phyloP scores from a whole-genome alignment of 2,329 filamentous ascomycete genomes.

The Monosporascus sp. region DNA sequence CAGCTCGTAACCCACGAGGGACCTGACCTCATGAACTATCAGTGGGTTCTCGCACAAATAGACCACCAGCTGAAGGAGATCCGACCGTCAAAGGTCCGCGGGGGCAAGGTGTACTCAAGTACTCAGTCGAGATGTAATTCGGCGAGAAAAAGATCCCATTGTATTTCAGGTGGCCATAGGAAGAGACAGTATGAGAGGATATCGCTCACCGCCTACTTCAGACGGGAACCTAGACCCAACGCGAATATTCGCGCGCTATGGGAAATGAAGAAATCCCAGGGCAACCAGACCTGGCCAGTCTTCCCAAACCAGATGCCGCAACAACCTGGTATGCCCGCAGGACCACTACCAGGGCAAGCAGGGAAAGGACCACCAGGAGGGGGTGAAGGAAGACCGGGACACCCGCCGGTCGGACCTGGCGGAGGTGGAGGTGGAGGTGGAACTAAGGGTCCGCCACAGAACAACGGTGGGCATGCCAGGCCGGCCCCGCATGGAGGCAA shows the following conservation, averaged over 20 bases:
- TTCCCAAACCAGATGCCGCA: background rate
- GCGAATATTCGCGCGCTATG: slow-evolving; percentile 23
- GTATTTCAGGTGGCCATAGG: slow-evolving; percentile 15
- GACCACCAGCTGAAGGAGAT: slow-evolving; percentile 32
- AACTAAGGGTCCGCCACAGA: background rate
- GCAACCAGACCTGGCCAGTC: background rate
- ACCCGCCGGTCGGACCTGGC: background rate
- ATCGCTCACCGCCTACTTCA: slow-evolving; percentile 43
- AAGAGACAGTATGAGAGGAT: slow-evolving; percentile 31
- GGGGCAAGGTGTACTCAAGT: background rate
- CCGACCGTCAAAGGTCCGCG: slow-evolving; percentile 7
- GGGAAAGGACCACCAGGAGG: background rate
- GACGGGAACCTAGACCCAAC: slow-evolving; percentile 30
- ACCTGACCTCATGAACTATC: slow-evolving; percentile 29
- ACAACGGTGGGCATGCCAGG: background rate
- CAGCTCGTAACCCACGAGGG: slow-evolving; percentile 28
- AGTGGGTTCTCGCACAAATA: slow-evolving; percentile 39
- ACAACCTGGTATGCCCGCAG: background rate
- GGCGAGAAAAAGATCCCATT: slow-evolving; percentile 2
- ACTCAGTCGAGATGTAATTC: background rate
- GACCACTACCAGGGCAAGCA: background rate
- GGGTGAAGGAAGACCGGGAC: background rate
- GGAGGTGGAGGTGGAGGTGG: background rate
- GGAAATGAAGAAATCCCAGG: slow-evolving; percentile 8
- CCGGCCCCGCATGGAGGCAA: background rate